Evolutionary conservation across 1,139 yeast species (phyloP).

Genomic region (Debaryomyces nepalensis): DNA sequence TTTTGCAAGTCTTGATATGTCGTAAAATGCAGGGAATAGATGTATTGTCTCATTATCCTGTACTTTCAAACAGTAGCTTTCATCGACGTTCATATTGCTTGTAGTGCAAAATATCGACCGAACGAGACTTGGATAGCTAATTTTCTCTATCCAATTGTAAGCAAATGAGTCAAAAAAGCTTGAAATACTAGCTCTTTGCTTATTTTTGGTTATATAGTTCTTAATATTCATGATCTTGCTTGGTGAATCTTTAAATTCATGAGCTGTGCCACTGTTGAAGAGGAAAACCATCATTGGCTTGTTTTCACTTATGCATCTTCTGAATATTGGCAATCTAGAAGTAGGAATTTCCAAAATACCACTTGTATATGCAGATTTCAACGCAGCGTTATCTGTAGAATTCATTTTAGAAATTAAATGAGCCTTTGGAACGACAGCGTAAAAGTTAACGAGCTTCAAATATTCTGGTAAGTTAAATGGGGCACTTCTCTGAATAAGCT

Average conservation of each 20-base stretch:
- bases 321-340: slow-evolving; percentile 28
- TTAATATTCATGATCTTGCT: slow-evolving; percentile 28
- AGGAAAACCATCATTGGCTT: slow-evolving; percentile 40
- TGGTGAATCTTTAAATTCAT: slow-evolving; percentile 14
- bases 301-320: slow-evolving; percentile 24
- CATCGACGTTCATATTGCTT: slow-evolving; percentile 20
- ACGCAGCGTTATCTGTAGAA: slow-evolving; percentile 11
- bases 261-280: slow-evolving; percentile 27
- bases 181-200: slow-evolving; percentile 25
- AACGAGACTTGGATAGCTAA: slow-evolving; percentile 37
- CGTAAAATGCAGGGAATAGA: slow-evolving; percentile 37
- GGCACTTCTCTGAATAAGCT: slow-evolving; percentile 24
- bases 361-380: slow-evolving; percentile 22
- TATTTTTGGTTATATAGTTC: slow-evolving; percentile 25
- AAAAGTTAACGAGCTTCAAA: slow-evolving; percentile 35
- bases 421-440: slow-evolving; percentile 35
- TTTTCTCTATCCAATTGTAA: slow-evolving; percentile 38
- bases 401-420: slow-evolving; percentile 15
- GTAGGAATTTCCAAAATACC: slow-evolving; percentile 25
- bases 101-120: slow-evolving; percentile 50
- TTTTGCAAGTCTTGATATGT: slow-evolving; percentile 13
- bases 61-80: slow-evolving; percentile 46
- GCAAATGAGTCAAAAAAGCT: slow-evolving; percentile 49
- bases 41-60: slow-evolving; percentile 30
- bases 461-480: slow-evolving; percentile 42